Conservation (phyloP, 495 filamentous ascomycete genomes). For the Aspergillus conjunctus region DNA sequence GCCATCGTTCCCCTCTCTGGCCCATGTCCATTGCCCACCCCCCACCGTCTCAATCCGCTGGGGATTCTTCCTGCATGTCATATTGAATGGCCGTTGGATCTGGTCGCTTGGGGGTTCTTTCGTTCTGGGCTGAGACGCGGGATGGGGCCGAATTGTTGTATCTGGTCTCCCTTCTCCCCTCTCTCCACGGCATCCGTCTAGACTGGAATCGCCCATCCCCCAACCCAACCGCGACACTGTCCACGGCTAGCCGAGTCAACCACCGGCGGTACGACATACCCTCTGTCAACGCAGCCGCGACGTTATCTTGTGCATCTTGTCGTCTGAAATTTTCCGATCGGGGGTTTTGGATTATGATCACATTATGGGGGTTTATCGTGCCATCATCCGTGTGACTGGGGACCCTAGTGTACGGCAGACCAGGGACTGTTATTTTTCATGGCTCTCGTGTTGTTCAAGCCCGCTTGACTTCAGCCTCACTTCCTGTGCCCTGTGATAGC, state of each 20-base stretch:
- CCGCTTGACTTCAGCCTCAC: slow-evolving; percentile 32
- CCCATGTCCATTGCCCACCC: slow-evolving; percentile 17
- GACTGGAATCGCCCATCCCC: slow-evolving; percentile 19
- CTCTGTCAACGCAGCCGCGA: slow-evolving; percentile 19
- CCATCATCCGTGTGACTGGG: slow-evolving; percentile 16
- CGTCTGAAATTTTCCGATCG: not conserved
- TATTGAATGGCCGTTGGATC: not conserved
- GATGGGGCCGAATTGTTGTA: slow-evolving; percentile 14
- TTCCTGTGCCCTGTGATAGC: slow-evolving; percentile 25
- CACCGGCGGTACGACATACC: slow-evolving; percentile 3
- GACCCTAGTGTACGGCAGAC: slow-evolving; percentile 17
- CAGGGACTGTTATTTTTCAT: slow-evolving; percentile 13
- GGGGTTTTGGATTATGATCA: not conserved
- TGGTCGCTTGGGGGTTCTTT: not conserved
- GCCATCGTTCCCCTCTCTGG: slow-evolving; percentile 23
- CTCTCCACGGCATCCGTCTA: slow-evolving; percentile 23
- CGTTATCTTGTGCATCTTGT: not conserved
- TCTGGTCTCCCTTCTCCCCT: slow-evolving; percentile 16
- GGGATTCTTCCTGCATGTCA: not conserved
- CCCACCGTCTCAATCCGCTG: slow-evolving; percentile 7
- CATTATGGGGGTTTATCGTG: slow-evolving; percentile 7
- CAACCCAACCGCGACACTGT: slow-evolving; percentile 24
- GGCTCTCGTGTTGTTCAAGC: slow-evolving; percentile 19
- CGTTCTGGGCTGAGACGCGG: slow-evolving; percentile 1
- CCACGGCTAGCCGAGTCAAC: slow-evolving; percentile 23